Conservation (phyloP, 2,329 filamentous ascomycete species). For the Aureobasidium zeae region DNA sequence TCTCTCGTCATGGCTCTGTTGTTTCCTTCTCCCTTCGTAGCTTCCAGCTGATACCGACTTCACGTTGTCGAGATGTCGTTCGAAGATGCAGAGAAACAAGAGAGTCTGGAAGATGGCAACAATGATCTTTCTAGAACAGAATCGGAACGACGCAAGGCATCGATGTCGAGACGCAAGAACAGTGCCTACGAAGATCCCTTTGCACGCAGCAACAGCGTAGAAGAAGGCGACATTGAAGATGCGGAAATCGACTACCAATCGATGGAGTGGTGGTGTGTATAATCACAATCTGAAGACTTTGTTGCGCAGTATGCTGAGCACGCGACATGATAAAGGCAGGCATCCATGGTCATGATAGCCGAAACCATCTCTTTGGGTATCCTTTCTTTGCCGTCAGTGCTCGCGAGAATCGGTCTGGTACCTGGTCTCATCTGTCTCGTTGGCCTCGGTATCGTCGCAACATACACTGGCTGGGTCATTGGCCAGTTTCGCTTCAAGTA, state of each 20-base stretch:
- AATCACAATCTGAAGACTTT: too few species aligned
- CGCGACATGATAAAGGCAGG: conserved; percentile 33
- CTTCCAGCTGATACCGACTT: background rate
- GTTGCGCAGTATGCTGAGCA: background rate
- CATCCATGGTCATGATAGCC: conserved; percentile 46
- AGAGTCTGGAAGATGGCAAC: background rate
- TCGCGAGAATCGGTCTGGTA: conserved; percentile 44
- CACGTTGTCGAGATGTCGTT: background rate
- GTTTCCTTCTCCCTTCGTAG: too few species aligned
- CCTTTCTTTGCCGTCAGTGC: conserved; percentile 45
- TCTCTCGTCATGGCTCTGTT: background rate
- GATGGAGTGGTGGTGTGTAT: conserved; percentile 38
- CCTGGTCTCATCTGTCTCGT: conserved; percentile 48
- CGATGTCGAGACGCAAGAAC: conserved; percentile 9
- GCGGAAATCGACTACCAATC: conserved; percentile 42
- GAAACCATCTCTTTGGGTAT: conserved; percentile 50
- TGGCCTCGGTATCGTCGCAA: conserved; percentile 45
- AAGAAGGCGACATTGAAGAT: conserved; percentile 6
- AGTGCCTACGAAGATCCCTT: conserved; percentile 9
- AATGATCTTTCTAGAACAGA: background rate
- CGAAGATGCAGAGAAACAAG: background rate
- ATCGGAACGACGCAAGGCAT: background rate
- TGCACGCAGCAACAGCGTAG: background rate
- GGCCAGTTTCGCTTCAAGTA: conserved; percentile 49
- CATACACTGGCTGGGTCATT: conserved; percentile 50